Conservation (phyloP, 2,329 filamentous ascomycete species). For the Tolypocladium pustulatum region DNA sequence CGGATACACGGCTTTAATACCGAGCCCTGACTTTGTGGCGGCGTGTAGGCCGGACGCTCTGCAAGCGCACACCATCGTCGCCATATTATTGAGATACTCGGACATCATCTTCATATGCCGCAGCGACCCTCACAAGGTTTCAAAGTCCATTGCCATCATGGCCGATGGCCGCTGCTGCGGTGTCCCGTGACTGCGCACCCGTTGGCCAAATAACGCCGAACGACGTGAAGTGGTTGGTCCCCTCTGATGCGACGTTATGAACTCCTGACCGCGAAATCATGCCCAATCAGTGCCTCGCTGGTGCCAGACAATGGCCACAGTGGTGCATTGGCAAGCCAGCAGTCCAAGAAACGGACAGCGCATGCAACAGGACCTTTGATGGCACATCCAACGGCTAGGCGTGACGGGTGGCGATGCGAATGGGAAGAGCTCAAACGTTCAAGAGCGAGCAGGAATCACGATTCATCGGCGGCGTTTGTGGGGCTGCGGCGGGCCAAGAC, state of each 20-base stretch:
- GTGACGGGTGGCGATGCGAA: neutral
- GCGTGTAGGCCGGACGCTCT: slow-evolving; percentile 43
- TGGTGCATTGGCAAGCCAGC: neutral
- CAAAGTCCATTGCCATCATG: neutral
- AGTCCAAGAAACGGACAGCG: neutral
- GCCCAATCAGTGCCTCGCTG: neutral
- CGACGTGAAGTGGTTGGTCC: neutral
- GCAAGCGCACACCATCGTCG: neutral
- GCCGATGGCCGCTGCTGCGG: neutral
- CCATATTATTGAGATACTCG: no score
- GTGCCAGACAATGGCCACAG: neutral
- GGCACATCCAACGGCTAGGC: neutral
- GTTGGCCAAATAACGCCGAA: neutral
- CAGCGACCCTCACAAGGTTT: neutral
- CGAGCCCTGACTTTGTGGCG: slow-evolving; percentile 45
- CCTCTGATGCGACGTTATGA: neutral
- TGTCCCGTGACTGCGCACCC: neutral
- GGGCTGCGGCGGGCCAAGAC: neutral
- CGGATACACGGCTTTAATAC: slow-evolving; percentile 41
- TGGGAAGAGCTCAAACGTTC: neutral
- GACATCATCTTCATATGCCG: neutral
- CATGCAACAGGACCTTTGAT: neutral
- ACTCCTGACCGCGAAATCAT: neutral
- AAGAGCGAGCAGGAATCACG: neutral
- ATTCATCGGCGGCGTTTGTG: neutral